A percentile compares a stretch with the other conserved stretches of the same genome.
Evolutionary conservation across 768 basidiomycete genomes (phyloP).

Genomic region (Calocybe indica): DNA sequence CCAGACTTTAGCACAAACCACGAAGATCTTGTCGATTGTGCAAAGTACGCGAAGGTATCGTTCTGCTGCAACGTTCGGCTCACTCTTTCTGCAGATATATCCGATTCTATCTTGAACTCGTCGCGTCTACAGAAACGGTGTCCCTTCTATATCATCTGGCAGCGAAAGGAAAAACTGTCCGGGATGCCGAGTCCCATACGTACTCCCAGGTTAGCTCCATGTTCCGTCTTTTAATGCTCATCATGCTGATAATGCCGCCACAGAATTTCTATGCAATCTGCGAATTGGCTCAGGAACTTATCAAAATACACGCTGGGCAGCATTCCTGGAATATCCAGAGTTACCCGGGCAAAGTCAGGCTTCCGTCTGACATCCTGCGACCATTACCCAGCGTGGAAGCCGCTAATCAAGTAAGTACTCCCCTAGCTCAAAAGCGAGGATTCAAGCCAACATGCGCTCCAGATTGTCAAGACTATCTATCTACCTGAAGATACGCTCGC

Average conservation of each 20-base stretch:
- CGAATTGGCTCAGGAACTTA: constrained; percentile 85
- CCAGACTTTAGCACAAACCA: constrained; percentile 76
- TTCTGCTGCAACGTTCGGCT: not conserved
- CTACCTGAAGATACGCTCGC: constrained; percentile 52
- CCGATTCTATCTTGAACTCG: constrained; percentile 76
- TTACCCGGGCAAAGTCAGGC: constrained; percentile 73
- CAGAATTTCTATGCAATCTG: constrained; percentile 86
- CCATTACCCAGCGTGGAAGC: constrained; percentile 62
- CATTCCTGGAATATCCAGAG: constrained; percentile 74
- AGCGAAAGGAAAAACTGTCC: constrained; percentile 78
- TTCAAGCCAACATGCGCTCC: not conserved
- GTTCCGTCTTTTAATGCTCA: not conserved
- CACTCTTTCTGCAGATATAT: constrained; percentile 59
- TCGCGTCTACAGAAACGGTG: constrained; percentile 78
- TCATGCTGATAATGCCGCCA: not conserved
- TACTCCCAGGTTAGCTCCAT: constrained; percentile 58
- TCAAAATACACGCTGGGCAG: constrained; percentile 59
- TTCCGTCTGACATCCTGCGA: constrained; percentile 81
- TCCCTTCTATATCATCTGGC: constrained; percentile 81
- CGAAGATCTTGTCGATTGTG: constrained; percentile 70
- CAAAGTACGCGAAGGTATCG: constrained; percentile 50
- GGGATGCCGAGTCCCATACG: constrained; percentile 64
- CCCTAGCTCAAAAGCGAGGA: not conserved
- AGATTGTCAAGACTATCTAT: constrained; percentile 69
- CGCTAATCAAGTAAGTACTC: constrained; percentile 46